These are phyloP conservation scores for Pulicaria dysenterica DNA, from an alignment of 129 eudicot genomes.

Conservation along the genomic window DNA sequence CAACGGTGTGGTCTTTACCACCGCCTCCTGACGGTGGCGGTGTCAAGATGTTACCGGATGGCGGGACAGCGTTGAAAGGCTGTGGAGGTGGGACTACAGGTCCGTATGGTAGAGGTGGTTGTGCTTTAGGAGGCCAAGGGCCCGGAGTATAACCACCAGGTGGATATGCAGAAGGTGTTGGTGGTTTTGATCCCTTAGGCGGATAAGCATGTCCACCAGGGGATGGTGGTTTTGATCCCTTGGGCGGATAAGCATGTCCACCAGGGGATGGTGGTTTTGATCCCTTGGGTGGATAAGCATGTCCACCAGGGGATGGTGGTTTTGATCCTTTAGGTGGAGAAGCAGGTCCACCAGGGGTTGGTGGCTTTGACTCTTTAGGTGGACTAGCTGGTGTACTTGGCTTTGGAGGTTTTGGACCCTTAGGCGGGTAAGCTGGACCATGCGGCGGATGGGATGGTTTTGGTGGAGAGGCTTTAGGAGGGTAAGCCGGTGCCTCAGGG, in stretches of 20 bases:
- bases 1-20: slow-evolving; percentile 53
- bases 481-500: slow-evolving; percentile 37
- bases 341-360: slow-evolving; percentile 24
- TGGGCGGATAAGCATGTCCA: slow-evolving; percentile 29
- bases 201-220: slow-evolving; percentile 35
- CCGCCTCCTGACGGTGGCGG: slow-evolving; percentile 54
- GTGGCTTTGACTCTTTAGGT: slow-evolving; percentile 39
- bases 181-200: slow-evolving; percentile 29
- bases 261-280: slow-evolving; percentile 36
- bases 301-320: slow-evolving; percentile 29
- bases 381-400: slow-evolving; percentile 37
- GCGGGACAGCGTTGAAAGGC: slow-evolving; percentile 46
- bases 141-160: slow-evolving; percentile 28
- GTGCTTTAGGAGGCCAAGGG: slow-evolving; percentile 39
- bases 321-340: slow-evolving; percentile 32
- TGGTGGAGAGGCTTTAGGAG: slow-evolving; percentile 41
- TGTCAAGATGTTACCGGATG: slow-evolving; percentile 42
- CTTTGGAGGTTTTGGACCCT: slow-evolving; percentile 26
- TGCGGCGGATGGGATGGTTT: slow-evolving; percentile 33
- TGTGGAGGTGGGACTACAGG: slow-evolving; percentile 32
- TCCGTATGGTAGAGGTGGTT: slow-evolving; percentile 44
- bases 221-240: slow-evolving; percentile 33
- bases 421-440: slow-evolving; percentile 28
- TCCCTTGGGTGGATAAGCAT: slow-evolving; percentile 18
- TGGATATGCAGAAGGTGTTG: slow-evolving; percentile 44